These are phyloP conservation scores for Cutaneotrichosporon mucoides DNA, from an alignment of 1,284 basidiomycete species.

Conservation along the genomic window DNA sequence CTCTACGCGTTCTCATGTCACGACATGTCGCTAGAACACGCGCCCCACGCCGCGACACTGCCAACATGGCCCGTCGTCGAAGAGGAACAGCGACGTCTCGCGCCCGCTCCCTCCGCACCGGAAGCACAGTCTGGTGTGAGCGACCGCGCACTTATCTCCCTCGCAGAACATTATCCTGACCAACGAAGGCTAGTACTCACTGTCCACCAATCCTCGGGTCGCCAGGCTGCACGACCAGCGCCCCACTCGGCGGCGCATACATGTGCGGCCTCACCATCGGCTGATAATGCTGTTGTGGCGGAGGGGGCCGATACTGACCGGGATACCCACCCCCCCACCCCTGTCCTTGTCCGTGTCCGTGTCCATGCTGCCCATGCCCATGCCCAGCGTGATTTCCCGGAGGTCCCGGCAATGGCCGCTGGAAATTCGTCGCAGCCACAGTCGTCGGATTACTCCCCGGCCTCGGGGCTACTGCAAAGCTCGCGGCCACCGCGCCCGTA, in stretches of 20 bases:
- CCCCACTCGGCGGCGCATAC: slow-evolving; percentile 26
- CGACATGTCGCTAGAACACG: slow-evolving; percentile 20
- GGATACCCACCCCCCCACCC: not conserved
- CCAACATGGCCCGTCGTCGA: slow-evolving; percentile 38
- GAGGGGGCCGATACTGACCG: slow-evolving; percentile 1
- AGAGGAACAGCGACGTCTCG: slow-evolving; percentile 37
- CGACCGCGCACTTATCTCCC: no score
- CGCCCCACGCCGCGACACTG: slow-evolving; percentile 39
- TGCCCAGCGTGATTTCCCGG: not conserved
- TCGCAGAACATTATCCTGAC: no score
- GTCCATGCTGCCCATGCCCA: not conserved
- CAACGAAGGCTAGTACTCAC: no score
- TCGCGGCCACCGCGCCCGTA: slow-evolving; percentile 40
- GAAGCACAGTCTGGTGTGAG: slow-evolving; percentile 29
- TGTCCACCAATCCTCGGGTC: slow-evolving; percentile 45
- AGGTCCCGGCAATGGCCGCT: slow-evolving; percentile 32
- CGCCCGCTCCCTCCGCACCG: slow-evolving; percentile 37
- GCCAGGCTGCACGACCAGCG: slow-evolving; percentile 38
- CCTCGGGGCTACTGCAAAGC: slow-evolving; percentile 25
- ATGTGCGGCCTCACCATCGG: slow-evolving; percentile 7
- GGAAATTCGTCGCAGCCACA: slow-evolving; percentile 36
- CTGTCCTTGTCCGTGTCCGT: not conserved
- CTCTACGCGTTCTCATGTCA: no score
- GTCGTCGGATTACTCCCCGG: slow-evolving; percentile 27
- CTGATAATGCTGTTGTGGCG: slow-evolving; percentile 8